Evolutionary conservation across 1,284 basidiomycete genomes (phyloP).

Genomic region (Tylopilus sp.): DNA sequence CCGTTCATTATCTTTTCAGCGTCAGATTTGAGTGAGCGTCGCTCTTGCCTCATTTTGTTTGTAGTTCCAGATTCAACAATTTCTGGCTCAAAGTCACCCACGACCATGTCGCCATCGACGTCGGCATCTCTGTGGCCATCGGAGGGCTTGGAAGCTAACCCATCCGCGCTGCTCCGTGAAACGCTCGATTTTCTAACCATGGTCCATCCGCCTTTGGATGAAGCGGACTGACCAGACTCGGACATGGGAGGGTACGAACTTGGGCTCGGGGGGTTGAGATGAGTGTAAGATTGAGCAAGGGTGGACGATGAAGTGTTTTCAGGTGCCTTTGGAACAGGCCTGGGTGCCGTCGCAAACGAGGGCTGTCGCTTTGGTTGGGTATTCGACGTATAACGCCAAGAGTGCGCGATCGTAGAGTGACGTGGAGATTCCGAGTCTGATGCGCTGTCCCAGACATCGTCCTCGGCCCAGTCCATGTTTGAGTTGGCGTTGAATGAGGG

Average conservation of each 20-base stretch:
- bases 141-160: constrained; percentile 34
- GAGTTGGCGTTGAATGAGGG: constrained; percentile 48
- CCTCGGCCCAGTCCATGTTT: constrained; percentile 68
- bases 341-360: constrained; percentile 49
- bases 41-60: constrained; percentile 43
- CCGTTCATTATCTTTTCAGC: constrained; percentile 71
- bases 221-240: constrained; percentile 36
- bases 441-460: constrained; percentile 86
- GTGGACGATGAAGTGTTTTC: constrained; percentile 61
- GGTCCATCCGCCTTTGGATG: constrained; percentile 64
- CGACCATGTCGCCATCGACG: constrained; percentile 68
- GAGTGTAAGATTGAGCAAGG: constrained; percentile 77
- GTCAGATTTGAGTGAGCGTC: constrained; percentile 58
- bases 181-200: constrained; percentile 50
- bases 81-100: constrained; percentile 66
- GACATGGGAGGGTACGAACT: constrained; percentile 65
- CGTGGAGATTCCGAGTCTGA: constrained; percentile 76
- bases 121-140: constrained; percentile 46
- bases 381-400: constrained; percentile 43
- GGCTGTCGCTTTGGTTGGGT: constrained; percentile 33
- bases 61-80: constrained; percentile 38
- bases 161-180: constrained; percentile 27
- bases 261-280: constrained; percentile 70
- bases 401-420: constrained; percentile 45
- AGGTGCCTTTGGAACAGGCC: constrained; percentile 49